A percentile compares a stretch with the other conserved stretches of the same genome.
These are phyloP conservation scores for Phlebopus sp. DNA, from an alignment of 1,284 basidiomycete genomes.

Conservation along the genomic window DNA sequence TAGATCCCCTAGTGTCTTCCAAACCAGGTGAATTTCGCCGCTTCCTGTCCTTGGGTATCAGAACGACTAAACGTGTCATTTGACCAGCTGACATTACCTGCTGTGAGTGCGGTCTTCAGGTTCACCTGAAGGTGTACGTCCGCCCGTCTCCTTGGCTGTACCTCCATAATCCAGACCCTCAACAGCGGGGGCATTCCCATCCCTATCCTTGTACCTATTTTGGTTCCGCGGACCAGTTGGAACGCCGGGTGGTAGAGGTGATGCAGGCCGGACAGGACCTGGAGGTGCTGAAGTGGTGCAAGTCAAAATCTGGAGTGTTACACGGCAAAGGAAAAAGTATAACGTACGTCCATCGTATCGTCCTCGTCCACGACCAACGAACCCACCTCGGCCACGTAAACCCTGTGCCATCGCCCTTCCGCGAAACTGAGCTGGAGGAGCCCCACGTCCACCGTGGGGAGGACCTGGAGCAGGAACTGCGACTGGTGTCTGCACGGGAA, in stretches of 20 bases:
- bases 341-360: constrained; percentile 42
- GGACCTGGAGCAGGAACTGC: constrained; percentile 32
- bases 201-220: constrained; percentile 84
- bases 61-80: not conserved
- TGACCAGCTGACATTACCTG: constrained; percentile 32
- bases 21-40: constrained; percentile 57
- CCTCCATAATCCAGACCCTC: constrained; percentile 85
- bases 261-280: constrained; percentile 68
- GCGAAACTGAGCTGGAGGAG: constrained; percentile 52
- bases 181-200: constrained; percentile 73
- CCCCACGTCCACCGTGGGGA: constrained; percentile 43
- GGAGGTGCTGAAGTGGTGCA: constrained; percentile 36
- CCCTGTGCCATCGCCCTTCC: constrained; percentile 47
- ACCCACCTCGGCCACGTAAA: constrained; percentile 43
- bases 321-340: constrained; percentile 6
- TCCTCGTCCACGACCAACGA: constrained; percentile 47
- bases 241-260: constrained; percentile 77
- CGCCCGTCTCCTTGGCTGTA: constrained; percentile 40
- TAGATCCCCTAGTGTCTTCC: constrained; percentile 58
- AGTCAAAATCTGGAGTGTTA: constrained; percentile 2
- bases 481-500: constrained; percentile 31
- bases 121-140: constrained; percentile 53
- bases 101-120: constrained; percentile 55
- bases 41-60: constrained; percentile 42
- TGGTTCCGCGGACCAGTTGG: constrained; percentile 83